A percentile compares a stretch with the other conserved stretches of the same genome.
phyloP scores from a whole-genome alignment of 2,329 filamentous ascomycete genomes.

The Aspergillus fructus region DNA sequence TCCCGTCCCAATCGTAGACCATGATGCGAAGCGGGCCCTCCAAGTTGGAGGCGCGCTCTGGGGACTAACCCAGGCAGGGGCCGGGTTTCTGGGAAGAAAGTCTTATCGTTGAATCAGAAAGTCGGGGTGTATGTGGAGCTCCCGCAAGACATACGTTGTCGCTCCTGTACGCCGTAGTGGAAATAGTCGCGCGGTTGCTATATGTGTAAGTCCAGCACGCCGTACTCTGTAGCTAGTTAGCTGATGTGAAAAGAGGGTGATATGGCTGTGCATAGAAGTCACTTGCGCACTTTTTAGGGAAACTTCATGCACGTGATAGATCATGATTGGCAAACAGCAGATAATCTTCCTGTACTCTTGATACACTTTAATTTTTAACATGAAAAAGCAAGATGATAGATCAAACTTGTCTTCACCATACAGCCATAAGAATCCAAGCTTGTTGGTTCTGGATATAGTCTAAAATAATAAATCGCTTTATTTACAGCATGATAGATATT shows the following conservation, averaged over 20 bases:
- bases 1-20: conserved; percentile 67
- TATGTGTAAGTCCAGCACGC: conserved; percentile 16
- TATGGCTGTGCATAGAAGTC: conserved; percentile 20
- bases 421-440: neutral
- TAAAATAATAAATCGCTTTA: neutral
- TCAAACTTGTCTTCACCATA: neutral
- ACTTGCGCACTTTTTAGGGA: conserved; percentile 20
- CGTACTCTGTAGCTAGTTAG: conserved; percentile 11
- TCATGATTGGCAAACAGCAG: no score
- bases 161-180: conserved; percentile 36
- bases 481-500: neutral
- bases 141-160: conserved; percentile 31
- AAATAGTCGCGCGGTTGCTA: neutral
- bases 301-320: neutral
- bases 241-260: conserved; percentile 8
- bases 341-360: no score
- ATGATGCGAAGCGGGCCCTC: conserved; percentile 31
- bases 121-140: conserved; percentile 19
- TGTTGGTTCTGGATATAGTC: neutral
- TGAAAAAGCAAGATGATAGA: no score
- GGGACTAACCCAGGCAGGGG: conserved; percentile 12
- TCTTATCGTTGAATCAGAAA: neutral
- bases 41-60: conserved; percentile 26
- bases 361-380: no score
- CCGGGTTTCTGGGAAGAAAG: neutral